These are phyloP conservation scores for Kalaharituber pfeilii DNA, from an alignment of 2,329 filamentous ascomycete genomes.

Conservation along the genomic window DNA sequence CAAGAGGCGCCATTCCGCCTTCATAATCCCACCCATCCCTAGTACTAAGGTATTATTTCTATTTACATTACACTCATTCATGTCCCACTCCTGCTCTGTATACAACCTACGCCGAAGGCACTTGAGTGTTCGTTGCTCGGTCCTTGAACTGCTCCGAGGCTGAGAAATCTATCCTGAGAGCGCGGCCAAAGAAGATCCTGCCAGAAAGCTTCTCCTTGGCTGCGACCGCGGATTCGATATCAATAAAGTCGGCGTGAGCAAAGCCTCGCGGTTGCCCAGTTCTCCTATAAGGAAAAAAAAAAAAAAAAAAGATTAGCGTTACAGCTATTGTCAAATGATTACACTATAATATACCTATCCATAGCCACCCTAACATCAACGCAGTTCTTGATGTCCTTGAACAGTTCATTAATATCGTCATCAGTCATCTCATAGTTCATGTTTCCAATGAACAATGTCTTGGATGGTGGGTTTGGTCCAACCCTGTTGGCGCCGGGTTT, in stretches of 20 bases:
- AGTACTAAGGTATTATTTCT: not conserved
- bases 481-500: slow-evolving; percentile 11
- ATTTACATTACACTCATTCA: not conserved
- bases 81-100: no score
- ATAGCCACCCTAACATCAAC: slow-evolving; percentile 65
- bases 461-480: slow-evolving; percentile 34
- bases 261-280: slow-evolving; percentile 72
- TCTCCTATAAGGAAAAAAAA: slow-evolving; percentile 30
- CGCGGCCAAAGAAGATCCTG: slow-evolving; percentile 47
- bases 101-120: no score
- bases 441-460: slow-evolving; percentile 67
- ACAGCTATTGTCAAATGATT: no score
- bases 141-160: slow-evolving; percentile 2
- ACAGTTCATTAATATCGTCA: slow-evolving; percentile 60
- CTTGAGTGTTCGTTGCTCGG: not conserved
- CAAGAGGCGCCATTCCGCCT: not conserved
- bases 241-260: slow-evolving; percentile 63
- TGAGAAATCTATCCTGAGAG: slow-evolving; percentile 49
- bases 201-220: slow-evolving; percentile 40
- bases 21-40: not conserved
- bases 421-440: slow-evolving; percentile 76
- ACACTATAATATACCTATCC: slow-evolving; percentile 33
- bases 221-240: slow-evolving; percentile 45
- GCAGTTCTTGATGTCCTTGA: slow-evolving; percentile 52
- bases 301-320: slow-evolving; percentile 1